These are phyloP conservation scores for Danielia oregonensis DNA, from an alignment of 805 yeast species.

Conservation along the genomic window DNA sequence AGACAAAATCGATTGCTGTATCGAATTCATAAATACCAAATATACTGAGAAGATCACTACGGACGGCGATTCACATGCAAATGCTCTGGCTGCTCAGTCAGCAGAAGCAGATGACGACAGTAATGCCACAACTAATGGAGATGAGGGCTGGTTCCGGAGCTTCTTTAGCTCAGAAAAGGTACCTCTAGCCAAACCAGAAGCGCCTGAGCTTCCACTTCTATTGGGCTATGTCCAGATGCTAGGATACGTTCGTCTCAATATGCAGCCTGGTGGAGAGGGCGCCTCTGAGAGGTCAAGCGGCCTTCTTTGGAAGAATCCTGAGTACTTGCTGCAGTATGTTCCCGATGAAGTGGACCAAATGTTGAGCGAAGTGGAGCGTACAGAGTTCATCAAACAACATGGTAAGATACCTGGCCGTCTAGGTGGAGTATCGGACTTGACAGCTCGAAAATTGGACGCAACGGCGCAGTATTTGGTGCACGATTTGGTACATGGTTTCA, in stretches of 20 bases:
- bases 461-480: conserved; percentile 24
- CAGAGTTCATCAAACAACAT: conserved; percentile 20
- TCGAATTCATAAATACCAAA: conserved; percentile 8
- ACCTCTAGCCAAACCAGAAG: background rate
- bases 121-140: background rate
- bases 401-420: conserved; percentile 18
- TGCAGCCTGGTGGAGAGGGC: conserved; percentile 23
- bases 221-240: conserved; percentile 38
- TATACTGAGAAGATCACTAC: background rate
- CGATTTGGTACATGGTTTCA: conserved; percentile 32
- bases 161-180: conserved; percentile 6
- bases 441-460: conserved; percentile 16
- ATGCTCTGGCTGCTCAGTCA: background rate
- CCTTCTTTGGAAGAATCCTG: conserved; percentile 36
- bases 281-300: conserved; percentile 8
- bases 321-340: conserved; percentile 28
- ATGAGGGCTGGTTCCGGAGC: conserved; percentile 9
- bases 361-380: conserved; percentile 18
- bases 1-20: conserved; percentile 8
- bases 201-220: conserved; percentile 16
- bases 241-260: conserved; percentile 38
- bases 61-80: background rate
- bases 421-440: conserved; percentile 35
- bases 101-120: background rate
- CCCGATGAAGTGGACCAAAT: conserved; percentile 21